These are phyloP conservation scores for Xylaria polymorpha DNA, from an alignment of 2,329 filamentous ascomycete species.

Conservation along the genomic window DNA sequence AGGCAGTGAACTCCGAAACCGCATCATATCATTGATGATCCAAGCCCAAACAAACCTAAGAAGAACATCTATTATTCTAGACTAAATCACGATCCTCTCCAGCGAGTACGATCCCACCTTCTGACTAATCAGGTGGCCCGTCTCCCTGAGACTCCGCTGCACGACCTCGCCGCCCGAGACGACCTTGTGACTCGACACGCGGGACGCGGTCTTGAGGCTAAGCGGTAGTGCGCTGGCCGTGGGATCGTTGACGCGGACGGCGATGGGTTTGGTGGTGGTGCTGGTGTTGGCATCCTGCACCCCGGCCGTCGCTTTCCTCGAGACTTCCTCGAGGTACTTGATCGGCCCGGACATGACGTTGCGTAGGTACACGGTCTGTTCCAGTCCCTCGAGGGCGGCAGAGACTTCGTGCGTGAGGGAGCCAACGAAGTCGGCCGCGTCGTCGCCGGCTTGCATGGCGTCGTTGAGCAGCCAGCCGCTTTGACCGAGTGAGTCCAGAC, in stretches of 20 bases:
- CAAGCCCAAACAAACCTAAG: background rate
- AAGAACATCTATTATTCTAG: background rate
- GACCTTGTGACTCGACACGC: constrained; percentile 67
- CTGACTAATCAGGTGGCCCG: constrained; percentile 80
- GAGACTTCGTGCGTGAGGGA: constrained; percentile 75
- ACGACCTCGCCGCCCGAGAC: constrained; percentile 76
- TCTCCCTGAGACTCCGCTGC: constrained; percentile 76
- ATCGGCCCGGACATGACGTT: constrained; percentile 74
- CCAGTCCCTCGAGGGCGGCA: constrained; percentile 76
- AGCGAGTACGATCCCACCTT: constrained; percentile 85
- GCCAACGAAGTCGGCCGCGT: constrained; percentile 72
- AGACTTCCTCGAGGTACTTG: constrained; percentile 63
- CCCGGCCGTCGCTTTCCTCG: constrained; percentile 37
- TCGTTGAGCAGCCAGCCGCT: constrained; percentile 79
- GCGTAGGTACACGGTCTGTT: constrained; percentile 74
- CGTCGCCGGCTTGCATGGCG: constrained; percentile 62
- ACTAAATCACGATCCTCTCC: constrained; percentile 77
- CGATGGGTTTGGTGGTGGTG: constrained; percentile 58
- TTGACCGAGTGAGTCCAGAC: constrained; percentile 79
- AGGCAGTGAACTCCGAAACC: background rate
- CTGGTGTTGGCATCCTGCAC: constrained; percentile 47
- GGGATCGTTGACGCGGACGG: constrained; percentile 58
- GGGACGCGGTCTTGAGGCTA: constrained; percentile 71
- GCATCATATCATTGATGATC: background rate
- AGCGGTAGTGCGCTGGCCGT: constrained; percentile 71